Evolutionary conservation across 345 rosid genomes (phyloP).

Genomic region (Salix exigua): DNA sequence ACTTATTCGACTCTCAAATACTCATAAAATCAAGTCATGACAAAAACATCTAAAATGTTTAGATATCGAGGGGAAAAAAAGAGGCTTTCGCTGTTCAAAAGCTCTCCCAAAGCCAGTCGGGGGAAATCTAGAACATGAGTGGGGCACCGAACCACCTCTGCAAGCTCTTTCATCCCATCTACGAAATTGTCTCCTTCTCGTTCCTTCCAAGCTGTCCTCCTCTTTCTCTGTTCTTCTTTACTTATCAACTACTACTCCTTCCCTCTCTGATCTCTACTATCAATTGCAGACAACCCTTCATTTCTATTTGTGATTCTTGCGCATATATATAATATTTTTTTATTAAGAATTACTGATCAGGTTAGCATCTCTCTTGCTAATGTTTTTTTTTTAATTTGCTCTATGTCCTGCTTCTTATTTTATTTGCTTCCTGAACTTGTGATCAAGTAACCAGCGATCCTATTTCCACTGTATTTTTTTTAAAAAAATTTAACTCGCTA

Average conservation of each 20-base stretch:
- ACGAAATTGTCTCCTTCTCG: not conserved
- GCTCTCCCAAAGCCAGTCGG: conserved; percentile 17
- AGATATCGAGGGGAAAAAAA: no score
- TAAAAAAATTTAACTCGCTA: not conserved
- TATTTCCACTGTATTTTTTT: not conserved
- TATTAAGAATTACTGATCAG: not conserved
- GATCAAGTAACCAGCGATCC: not conserved
- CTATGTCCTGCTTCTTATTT: not conserved
- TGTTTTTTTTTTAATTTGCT: not conserved
- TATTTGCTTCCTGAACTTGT: not conserved
- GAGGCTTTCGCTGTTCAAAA: not conserved
- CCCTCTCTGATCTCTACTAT: not conserved
- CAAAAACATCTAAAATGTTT: no score
- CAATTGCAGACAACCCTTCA: not conserved
- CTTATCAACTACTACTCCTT: not conserved
- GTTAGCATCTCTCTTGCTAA: not conserved
- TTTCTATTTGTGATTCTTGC: not conserved
- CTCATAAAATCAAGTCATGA: no score
- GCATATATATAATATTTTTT: not conserved
- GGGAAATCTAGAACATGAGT: conserved; percentile 46
- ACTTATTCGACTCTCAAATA: no score
- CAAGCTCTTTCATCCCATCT: not conserved
- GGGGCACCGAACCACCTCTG: not conserved
- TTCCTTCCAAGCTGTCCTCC: not conserved
- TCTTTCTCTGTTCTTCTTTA: not conserved